These are phyloP conservation scores for Alternaria dauci DNA, from an alignment of 2,329 filamentous ascomycete species.

Conservation along the genomic window DNA sequence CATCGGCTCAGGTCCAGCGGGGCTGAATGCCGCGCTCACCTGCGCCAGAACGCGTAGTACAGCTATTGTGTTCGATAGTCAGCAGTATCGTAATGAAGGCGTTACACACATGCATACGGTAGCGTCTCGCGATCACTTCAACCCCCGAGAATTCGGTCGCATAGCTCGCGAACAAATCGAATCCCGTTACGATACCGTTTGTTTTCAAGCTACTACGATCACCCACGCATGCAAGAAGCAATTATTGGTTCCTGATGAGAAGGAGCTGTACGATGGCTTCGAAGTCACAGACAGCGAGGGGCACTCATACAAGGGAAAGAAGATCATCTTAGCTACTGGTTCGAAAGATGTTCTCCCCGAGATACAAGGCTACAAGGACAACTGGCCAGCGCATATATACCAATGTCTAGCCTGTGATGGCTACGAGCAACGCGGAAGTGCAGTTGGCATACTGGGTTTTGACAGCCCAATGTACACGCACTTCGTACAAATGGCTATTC, in stretches of 20 bases:
- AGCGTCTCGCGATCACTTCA: conserved; percentile 39
- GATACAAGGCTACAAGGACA: conserved; percentile 63
- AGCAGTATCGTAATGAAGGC: conserved; percentile 54
- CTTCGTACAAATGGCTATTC: conserved; percentile 35
- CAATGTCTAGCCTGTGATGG: conserved; percentile 70
- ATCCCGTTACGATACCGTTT: conserved; percentile 49
- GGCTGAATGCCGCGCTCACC: conserved; percentile 52
- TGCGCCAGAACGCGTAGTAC: conserved; percentile 53
- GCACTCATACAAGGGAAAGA: conserved; percentile 58
- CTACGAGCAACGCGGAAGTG: conserved; percentile 62
- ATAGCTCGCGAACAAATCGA: conserved; percentile 47
- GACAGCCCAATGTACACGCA: conserved; percentile 33
- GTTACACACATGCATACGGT: conserved; percentile 57
- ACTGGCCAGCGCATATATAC: conserved; percentile 60
- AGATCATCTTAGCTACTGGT: conserved; percentile 65
- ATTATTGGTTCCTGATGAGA: conserved; percentile 19
- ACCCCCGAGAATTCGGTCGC: conserved; percentile 38
- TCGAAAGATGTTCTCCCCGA: conserved; percentile 61
- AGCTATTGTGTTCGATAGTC: conserved; percentile 55
- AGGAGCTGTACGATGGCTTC: conserved; percentile 44
- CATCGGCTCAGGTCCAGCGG: conserved; percentile 57
- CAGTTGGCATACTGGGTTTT: conserved; percentile 40
- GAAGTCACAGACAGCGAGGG: conserved; percentile 55
- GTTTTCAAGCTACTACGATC: conserved; percentile 41
- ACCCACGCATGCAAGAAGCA: conserved; percentile 33